Base-by-base conservation (phyloP, 1,139 yeast genomes). In the Suhomyces kunorum region DNA sequence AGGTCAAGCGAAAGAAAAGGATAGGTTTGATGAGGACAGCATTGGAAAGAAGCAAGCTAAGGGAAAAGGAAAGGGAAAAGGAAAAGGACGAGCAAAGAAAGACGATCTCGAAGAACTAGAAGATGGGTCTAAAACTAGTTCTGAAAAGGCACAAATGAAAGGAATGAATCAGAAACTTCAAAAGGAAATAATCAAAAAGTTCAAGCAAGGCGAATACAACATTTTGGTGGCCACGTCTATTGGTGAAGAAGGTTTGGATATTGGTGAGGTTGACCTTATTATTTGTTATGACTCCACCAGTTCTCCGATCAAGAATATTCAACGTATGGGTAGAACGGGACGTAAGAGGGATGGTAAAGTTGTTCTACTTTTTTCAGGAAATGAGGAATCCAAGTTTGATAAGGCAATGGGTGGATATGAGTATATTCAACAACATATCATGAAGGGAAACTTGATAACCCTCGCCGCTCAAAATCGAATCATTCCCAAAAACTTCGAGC, bases 231-330 rank as follows among this genome's bases (percentile, higher is more conserved):
- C 98, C 6, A 94, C 99, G 0, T 89, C 97, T 0, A 92, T 94
- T 57, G 99, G 98, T 32, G 99, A 94, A 60, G 99, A 94, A 70
- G 99, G 99, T 38, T 73, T 94, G 46, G 98, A 94, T 69, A 94
- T 94, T 49, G 98, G 98, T 23, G 98, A 94, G 56, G 98, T 94
- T 38, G 98, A 94, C 59, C 61, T 92, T 52, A 92, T 94, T 50
- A 75, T 92, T 5, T 89, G 97, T 55, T 92, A 83, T 61, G 98
- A 94, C 54, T 87, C 96, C 1, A 89, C 97, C 0, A 76, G 89
- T 24, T 87, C 96, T 34, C 98, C 98, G 0, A 92, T 94, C 43
- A 87, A 95, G 44, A 89, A 87, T 53, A 76, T 94, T 33, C 99
- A 94, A 59, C 71, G 99, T 51, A 87, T 94, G 94, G 99, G 99